Base-by-base conservation (phyloP, 495 filamentous ascomycete genomes). In the Penicillium parvum region DNA sequence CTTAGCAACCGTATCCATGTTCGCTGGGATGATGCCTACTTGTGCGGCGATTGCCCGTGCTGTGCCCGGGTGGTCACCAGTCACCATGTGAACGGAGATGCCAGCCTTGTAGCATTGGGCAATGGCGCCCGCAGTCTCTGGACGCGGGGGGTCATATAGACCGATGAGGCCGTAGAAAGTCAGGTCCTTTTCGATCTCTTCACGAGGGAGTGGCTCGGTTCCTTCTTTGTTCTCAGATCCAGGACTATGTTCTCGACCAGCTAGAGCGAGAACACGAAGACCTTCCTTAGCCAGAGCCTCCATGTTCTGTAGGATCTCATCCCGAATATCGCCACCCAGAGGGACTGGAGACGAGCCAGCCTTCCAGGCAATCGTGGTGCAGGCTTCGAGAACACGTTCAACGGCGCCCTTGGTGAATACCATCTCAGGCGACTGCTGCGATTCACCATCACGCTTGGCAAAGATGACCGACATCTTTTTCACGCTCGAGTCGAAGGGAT, bases 351-450 rank as follows among this genome's bases (percentile, higher is more conserved):
- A 54, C 1, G 64, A 44, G 3, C 55, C 68, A 8, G 66, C 51
- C n/a, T 62, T 57, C 61, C 66, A 65, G 40, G 69, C 67, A 42
- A 80, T 63, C 1, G 58, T 61, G 4, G 65, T 69, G 64, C 86
- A 90, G 6, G 85, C 61, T 42, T 88, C 84, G 23, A 92, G 58
- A 8, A 92, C 72, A 15, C 85, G 78, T 60, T 92, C 87, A 25
- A 89, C 86, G 5, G 87, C 87, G 3, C 87, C 87, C 58, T 92
- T 92, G 42, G 79, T 82, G 55, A 89, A 90, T 7, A 82, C 57
- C 46, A 72, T 58, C 21, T 75, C 55, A 1, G 43, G 64, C 1
- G 40, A 50, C 7, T 59, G 47, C 27, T 56, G 58, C 0, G 49
- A 47, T 11, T 40, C 49, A 4, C 53, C 60, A 6, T 52, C 47